Conservation (phyloP, 2,329 filamentous ascomycete species). For the Colletotrichum acutatum region DNA sequence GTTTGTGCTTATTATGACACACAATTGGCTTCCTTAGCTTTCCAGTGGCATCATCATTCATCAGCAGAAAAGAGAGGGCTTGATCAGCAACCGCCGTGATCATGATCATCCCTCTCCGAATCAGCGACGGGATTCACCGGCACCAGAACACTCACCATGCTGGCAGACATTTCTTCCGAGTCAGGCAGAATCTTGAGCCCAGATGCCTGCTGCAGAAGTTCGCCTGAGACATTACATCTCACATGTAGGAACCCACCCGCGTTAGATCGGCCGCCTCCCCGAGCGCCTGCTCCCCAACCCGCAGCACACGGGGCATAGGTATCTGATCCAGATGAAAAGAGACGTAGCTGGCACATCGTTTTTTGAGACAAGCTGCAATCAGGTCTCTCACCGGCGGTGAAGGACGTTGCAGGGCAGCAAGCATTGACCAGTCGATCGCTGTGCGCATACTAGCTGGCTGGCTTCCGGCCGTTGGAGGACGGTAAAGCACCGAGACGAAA, state of each 20-base stretch:
- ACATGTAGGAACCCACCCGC: neutral
- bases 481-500: neutral
- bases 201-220: neutral
- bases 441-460: neutral
- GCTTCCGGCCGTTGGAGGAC: neutral
- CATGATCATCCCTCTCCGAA: neutral
- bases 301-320: neutral
- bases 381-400: constrained; percentile 4
- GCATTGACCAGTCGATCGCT: neutral
- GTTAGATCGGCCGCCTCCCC: constrained; percentile 11
- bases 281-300: neutral
- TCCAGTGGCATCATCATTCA: neutral
- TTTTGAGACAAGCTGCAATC: neutral
- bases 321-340: neutral
- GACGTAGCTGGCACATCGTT: neutral
- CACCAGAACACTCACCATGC: neutral
- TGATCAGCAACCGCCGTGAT: neutral
- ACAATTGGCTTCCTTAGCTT: neutral
- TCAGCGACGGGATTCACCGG: neutral
- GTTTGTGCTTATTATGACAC: neutral
- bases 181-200: neutral
- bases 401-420: neutral
- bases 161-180: neutral
- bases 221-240: constrained; percentile 14
- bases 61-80: neutral